These are phyloP conservation scores for Karstenula rhodostoma DNA, from an alignment of 2,329 filamentous ascomycete species.

Conservation along the genomic window DNA sequence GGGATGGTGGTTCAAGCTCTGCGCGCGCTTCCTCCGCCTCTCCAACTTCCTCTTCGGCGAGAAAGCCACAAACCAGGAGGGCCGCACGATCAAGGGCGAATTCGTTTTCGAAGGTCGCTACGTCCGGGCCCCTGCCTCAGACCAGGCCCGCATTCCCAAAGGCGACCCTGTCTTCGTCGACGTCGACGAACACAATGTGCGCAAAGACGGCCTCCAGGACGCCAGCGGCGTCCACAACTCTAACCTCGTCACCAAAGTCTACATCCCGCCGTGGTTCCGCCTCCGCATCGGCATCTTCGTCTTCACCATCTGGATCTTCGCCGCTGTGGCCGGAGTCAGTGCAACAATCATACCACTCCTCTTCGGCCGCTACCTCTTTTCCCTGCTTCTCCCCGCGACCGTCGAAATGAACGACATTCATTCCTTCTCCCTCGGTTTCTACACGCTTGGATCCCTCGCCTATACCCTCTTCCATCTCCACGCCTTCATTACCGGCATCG, in stretches of 20 bases:
- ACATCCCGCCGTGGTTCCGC: constrained; percentile 85
- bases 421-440: constrained; percentile 90
- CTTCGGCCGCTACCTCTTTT: constrained; percentile 82
- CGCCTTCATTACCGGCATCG: constrained; percentile 53
- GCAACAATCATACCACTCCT: constrained; percentile 87
- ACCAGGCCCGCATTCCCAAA: constrained; percentile 93
- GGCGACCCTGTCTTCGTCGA: constrained; percentile 81
- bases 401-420: constrained; percentile 89
- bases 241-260: constrained; percentile 62
- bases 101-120: constrained; percentile 78
- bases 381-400: constrained; percentile 70
- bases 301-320: constrained; percentile 90
- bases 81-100: constrained; percentile 62
- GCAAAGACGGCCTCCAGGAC: constrained; percentile 65
- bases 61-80: constrained; percentile 81
- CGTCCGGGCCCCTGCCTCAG: constrained; percentile 91
- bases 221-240: constrained; percentile 49
- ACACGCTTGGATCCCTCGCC: constrained; percentile 73
- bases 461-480: constrained; percentile 63
- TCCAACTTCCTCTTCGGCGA: constrained; percentile 95
- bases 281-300: constrained; percentile 85
- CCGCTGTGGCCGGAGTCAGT: constrained; percentile 83
- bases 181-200: constrained; percentile 72
- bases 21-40: constrained; percentile 79
- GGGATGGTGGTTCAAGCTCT: constrained; percentile 93